Conservation (phyloP, 1,284 basidiomycete species). For the Neonothopanus nambi region DNA sequence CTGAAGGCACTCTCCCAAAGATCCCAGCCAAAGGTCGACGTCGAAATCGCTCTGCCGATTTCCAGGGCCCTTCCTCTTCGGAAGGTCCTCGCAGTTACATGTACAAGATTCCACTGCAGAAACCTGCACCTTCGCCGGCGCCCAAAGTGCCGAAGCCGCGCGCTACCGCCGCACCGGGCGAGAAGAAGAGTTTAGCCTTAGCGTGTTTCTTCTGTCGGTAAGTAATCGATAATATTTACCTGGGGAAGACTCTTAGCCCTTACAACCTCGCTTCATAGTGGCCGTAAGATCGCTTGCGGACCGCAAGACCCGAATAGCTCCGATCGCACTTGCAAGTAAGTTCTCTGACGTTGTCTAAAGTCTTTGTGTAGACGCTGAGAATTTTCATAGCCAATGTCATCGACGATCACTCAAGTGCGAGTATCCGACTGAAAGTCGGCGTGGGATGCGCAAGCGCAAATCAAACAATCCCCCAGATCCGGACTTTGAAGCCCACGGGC, state of each 20-base stretch:
- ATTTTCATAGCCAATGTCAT: conserved; percentile 18
- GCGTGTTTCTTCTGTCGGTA: conserved; percentile 32
- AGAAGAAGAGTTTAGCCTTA: conserved; percentile 26
- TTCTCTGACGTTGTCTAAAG: not conserved
- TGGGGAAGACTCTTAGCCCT: not conserved
- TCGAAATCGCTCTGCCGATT: conserved; percentile 8
- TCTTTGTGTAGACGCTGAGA: not conserved
- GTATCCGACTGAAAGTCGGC: conserved; percentile 21
- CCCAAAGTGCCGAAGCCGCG: conserved; percentile 14
- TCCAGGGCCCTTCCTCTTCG: not conserved
- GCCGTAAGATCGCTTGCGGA: conserved; percentile 31
- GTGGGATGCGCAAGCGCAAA: conserved; percentile 23
- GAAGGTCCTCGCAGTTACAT: conserved; percentile 13
- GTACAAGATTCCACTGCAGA: conserved; percentile 16
- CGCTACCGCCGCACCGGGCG: conserved; percentile 16
- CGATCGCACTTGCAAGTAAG: conserved; percentile 30
- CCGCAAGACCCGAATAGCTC: conserved; percentile 22
- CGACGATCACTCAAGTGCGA: conserved; percentile 21
- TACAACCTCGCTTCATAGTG: conserved; percentile 5
- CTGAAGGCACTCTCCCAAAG: conserved; percentile 4
- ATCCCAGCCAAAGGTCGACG: conserved; percentile 5
- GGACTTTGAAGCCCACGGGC: not conserved
- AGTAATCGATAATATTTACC: conserved; percentile 12
- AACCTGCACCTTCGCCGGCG: conserved; percentile 5
- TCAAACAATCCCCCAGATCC: conserved; percentile 2